These are phyloP conservation scores for Guadua angustifolia DNA, from an alignment of 176 grass and related monocot species.

Conservation along the genomic window DNA sequence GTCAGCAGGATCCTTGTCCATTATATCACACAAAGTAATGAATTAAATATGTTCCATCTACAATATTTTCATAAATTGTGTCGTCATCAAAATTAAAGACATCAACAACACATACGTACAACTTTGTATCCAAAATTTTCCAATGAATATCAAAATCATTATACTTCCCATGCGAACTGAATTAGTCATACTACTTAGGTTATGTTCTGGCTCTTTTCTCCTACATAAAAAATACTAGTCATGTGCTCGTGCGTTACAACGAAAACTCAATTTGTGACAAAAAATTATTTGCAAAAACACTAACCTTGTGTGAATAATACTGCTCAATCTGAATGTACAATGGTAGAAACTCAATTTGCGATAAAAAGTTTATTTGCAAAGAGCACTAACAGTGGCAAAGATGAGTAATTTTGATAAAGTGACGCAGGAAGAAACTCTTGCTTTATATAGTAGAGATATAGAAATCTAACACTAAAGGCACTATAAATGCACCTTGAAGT, in stretches of 20 bases:
- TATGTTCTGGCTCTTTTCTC: constrained; percentile 15
- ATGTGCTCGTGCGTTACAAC: too few relatives aligned
- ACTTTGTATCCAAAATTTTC: not conserved
- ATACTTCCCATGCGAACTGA: not conserved
- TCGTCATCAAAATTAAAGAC: constrained; percentile 9
- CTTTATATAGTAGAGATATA: too few relatives aligned
- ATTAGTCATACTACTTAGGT: not conserved
- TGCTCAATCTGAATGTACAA: too few relatives aligned
- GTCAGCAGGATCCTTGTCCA: not conserved
- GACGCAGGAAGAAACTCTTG: too few relatives aligned
- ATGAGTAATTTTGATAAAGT: too few relatives aligned
- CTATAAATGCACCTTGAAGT: not conserved
- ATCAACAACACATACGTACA: not conserved
- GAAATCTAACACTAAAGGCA: not conserved
- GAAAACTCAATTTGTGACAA: too few relatives aligned
- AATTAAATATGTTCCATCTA: not conserved
- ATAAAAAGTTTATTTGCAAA: too few relatives aligned
- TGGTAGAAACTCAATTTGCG: too few relatives aligned
- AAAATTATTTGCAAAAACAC: too few relatives aligned
- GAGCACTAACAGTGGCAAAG: too few relatives aligned
- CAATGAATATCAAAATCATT: not conserved
- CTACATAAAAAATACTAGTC: not conserved
- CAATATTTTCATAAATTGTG: constrained; percentile 10
- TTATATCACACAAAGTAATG: constrained; percentile 20
- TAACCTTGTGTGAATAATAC: too few relatives aligned